These are phyloP conservation scores for Chlorella sp. DNA, from an alignment of 139 green algal species.

Conservation along the genomic window DNA sequence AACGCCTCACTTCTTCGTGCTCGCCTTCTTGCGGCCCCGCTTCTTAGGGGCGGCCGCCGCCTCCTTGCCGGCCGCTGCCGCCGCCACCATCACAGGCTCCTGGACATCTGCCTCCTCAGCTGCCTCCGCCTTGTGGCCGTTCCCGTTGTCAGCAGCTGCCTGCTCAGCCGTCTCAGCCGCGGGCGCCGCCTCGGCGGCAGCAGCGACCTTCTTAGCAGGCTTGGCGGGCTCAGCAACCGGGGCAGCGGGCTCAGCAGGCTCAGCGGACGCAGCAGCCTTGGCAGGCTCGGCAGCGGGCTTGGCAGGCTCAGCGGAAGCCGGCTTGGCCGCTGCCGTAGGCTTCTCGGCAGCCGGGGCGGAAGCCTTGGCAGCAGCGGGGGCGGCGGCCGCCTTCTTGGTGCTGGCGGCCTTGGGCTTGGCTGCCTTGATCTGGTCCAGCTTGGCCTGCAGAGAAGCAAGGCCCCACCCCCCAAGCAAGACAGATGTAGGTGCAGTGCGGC, in stretches of 20 bases:
- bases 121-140: no score
- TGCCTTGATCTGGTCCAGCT: conserved; percentile 15
- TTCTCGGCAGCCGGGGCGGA: neutral
- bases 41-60: no score
- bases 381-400: neutral
- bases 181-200: neutral
- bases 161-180: neutral
- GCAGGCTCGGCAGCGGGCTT: neutral
- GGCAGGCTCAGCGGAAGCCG: neutral
- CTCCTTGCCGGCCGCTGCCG: no score
- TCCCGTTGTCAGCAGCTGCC: neutral
- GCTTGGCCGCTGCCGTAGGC: neutral
- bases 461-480: neutral
- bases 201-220: neutral
- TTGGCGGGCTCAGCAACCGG: neutral
- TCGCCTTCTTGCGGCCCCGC: no score
- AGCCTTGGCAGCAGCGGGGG: neutral
- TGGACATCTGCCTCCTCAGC: no score
- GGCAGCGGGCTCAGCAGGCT: neutral
- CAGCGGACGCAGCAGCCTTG: neutral
- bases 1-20: no score
- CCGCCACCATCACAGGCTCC: no score
- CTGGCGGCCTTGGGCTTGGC: conserved; percentile 12
- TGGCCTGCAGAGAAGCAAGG: neutral
- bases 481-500: no score